Evolutionary conservation across 768 basidiomycete species (phyloP), one percentile per base, ranked within the genome.

Genomic region (Tubosaeta brunneosetosa): DNA sequence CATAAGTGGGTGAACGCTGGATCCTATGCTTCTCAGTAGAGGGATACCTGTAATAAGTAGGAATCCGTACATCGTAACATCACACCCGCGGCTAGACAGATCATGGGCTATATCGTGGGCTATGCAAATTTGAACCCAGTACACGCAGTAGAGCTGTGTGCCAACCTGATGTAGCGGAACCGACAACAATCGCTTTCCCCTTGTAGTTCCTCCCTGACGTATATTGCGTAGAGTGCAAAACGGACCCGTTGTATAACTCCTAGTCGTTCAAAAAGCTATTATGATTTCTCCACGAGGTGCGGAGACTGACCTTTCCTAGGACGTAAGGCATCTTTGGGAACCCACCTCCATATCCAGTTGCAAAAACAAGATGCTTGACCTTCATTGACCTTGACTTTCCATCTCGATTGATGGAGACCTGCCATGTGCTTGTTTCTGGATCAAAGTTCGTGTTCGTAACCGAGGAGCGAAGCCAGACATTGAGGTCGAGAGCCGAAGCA

Each of bases 161-260:
- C 37, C 47, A 25, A 79, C 79, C 80, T 37, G 84, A 84, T 43
- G 78, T 85, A 44, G 80, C 77, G 13, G 85, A 77, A 5, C 86
- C 85, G 8, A 88, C 71, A 7, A 88, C 73, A 5, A 86, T 84
- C 58, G 81, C 85, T 72, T 86, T 86, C 10, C 83, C 83, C 11
- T 58, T 52, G 59, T 78, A 76, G 7, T 76, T 78, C 1, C 61
- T 48, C 0, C 77, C 79, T 13, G 69, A 70, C 14, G 69, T 77
- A 62, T 79, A 79, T 22, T 73, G 56, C 2, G 72, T 68, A 0
- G 84, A 85, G 61, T 88, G 85, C 5, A 79, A 48, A 7, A 80
- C 57, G 17, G 71, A 58, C 9, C 85, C 83, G 55, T 71, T 74
- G 66, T 81, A 85, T 6, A 61, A 63, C 29, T 80, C 77, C 76